Evolutionary conservation across 306 rosid genomes (phyloP), one percentile per base, ranked within the genome.

Genomic region (Morella rubra): DNA sequence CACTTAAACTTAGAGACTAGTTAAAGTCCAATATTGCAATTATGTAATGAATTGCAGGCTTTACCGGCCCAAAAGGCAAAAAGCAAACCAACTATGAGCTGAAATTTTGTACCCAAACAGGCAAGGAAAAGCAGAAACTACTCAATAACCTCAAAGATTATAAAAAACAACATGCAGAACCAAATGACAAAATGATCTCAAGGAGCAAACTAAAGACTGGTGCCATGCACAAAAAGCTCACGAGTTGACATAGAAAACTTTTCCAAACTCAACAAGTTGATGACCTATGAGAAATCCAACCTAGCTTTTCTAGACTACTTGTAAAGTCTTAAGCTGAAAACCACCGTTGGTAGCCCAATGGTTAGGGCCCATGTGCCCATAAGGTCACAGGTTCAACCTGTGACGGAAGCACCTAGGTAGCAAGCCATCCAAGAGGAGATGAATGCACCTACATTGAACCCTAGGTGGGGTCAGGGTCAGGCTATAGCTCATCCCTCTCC

Each of bases 151-250:
- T 45, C 20, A 44, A 54, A 6, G 4, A 4, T 56, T 27, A 67
- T 12, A n/a, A 73, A n/a, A 66, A 47, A 11, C 45, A 27, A 72
- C 67, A 65, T 66, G 62, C 41, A 65, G 56, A 58, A 72, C 55
- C 73, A 66, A 27, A 45, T 22, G 40, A 56, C 50, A 75, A 70
- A 55, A 81, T 27, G 55, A 77, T 78, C 72, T 50, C 20, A 59
- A 81, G 66, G 53, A 44, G 52, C 44, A 75, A 67, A 72, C 50
- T 44, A 64, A 45, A 20, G 40, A 11, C 12, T 58, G 69, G 72
- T 46, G 40, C 73, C 58, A 51, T 27, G 5, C 62, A 27, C 44
- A 32, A 50, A 32, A 50, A 61, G 32, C 24, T 68, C 67, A 41
- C 37, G 32, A 67, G 24, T 69, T n/a, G 1, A 27, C 18, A 13